Percentiles rank a stretch among this genome's conserved stretches.
These are phyloP conservation scores for Clavariopsis aquatica DNA, from an alignment of 495 filamentous ascomycete species.

Conservation along the genomic window DNA sequence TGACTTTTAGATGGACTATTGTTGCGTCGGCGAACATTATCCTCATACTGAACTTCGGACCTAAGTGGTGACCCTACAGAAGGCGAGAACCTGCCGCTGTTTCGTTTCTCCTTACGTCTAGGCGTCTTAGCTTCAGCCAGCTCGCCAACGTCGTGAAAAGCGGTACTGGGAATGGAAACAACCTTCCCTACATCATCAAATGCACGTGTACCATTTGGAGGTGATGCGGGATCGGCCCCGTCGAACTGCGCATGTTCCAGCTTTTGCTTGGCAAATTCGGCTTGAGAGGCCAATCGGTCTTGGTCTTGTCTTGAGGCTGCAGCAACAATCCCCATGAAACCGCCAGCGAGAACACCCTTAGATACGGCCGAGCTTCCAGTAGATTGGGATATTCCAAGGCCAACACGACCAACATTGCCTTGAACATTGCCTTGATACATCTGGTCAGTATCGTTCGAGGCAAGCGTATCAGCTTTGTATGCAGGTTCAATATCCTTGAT, in stretches of 20 bases:
- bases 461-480: background rate
- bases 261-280: slow-evolving; percentile 13
- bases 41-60: slow-evolving; percentile 41
- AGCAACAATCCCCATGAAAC: slow-evolving; percentile 20
- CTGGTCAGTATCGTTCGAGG: no score
- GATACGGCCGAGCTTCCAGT: background rate
- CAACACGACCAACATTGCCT: slow-evolving; percentile 12
- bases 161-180: slow-evolving; percentile 30
- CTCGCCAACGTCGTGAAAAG: slow-evolving; percentile 36
- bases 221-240: background rate
- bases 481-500: slow-evolving; percentile 24
- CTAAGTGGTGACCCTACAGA: slow-evolving; percentile 41
- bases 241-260: slow-evolving; percentile 11
- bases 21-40: slow-evolving; percentile 27
- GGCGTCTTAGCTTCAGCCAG: slow-evolving; percentile 35
- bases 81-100: slow-evolving; percentile 41
- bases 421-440: background rate
- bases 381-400: slow-evolving; percentile 8
- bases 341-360: slow-evolving; percentile 15
- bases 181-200: background rate
- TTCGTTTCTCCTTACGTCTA: slow-evolving; percentile 42
- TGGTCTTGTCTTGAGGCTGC: slow-evolving; percentile 28
- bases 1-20: background rate
- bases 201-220: slow-evolving; percentile 17
- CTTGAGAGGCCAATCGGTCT: slow-evolving; percentile 18